phyloP scores from a whole-genome alignment of 805 yeast genomes.

The Saccharomycopsis sp. region DNA sequence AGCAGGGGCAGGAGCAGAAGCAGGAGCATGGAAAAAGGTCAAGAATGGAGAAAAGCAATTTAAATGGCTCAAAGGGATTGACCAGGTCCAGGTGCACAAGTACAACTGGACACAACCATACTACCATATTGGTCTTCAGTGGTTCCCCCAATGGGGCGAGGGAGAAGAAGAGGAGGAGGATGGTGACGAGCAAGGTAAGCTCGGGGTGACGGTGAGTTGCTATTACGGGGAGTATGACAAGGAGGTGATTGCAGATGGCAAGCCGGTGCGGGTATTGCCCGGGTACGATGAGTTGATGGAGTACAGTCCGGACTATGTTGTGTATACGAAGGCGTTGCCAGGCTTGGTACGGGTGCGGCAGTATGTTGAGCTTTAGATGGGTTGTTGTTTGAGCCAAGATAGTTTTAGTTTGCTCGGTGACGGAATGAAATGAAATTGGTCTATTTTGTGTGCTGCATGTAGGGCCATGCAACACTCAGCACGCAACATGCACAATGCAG shows the following conservation, averaged over 20 bases:
- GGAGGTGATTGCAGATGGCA: slow-evolving; percentile 33
- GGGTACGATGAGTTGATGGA: slow-evolving; percentile 63
- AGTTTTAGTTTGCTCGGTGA: too few relatives aligned
- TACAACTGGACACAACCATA: slow-evolving; percentile 44
- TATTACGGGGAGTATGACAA: slow-evolving; percentile 68
- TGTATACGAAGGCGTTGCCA: slow-evolving; percentile 54
- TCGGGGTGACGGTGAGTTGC: slow-evolving; percentile 58
- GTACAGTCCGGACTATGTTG: slow-evolving; percentile 55
- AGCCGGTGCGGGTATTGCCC: slow-evolving; percentile 41
- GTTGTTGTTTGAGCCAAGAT: not conserved
- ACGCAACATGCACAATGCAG: too few relatives aligned
- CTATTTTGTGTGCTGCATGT: too few relatives aligned
- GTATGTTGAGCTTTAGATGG: slow-evolving; percentile 35
- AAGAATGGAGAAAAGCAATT: slow-evolving; percentile 35
- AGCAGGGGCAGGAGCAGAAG: too few relatives aligned
- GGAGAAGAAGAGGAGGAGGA: slow-evolving; percentile 28
- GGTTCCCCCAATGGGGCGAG: slow-evolving; percentile 58
- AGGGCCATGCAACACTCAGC: too few relatives aligned
- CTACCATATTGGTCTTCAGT: slow-evolving; percentile 59
- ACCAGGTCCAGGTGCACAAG: slow-evolving; percentile 55
- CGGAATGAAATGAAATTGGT: too few relatives aligned
- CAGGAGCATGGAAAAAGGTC: too few relatives aligned
- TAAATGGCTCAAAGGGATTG: slow-evolving; percentile 55
- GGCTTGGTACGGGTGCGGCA: slow-evolving; percentile 60
- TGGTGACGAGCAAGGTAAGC: slow-evolving; percentile 33